Base-by-base conservation (phyloP, 805 yeast genomes). In the Scheffersomyces stipitis region DNA sequence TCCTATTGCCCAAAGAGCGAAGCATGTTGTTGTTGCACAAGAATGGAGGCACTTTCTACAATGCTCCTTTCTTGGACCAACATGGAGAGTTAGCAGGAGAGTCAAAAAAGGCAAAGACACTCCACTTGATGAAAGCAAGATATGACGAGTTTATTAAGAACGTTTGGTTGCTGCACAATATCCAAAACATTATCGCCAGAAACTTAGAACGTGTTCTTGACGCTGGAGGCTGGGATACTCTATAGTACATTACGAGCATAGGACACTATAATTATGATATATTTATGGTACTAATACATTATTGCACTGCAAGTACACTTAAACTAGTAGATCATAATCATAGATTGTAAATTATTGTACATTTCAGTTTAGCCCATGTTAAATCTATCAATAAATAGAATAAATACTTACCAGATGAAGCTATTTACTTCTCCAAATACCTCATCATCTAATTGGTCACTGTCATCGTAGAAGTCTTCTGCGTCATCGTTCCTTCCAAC, bases 171-270 rank as follows among this genome's bases (percentile, higher is more conserved):
- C 82, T 78, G 38, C 90, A 88, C 52, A 86, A 85, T 52, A 68
- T 87, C 3, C 83, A 87, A 3, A 87, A 86, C 48, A 70, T 73
- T 30, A 81, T 90, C 23, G 89, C 88, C 1, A 71, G 98, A 44
- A 80, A 81, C 46, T 71, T 91, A 12, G 98, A 91, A 49, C 79
- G 83, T 27, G 76, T 75, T 5, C 62, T 83, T 23, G 98, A 91
- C 58, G 78, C 83, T 26, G 99, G 99, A 6, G 99, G 99, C 0
- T 91, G 99, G 99, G 93, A 85, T 49, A 86, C 93, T 1, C 64
- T 85, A 43, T 87, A 64, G 57, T n/a, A n/a, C n/a, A 30, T 26
- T 36, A 30, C 5, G 15, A 16, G 8, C 15, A 10, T 10, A 10
- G 16, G n/a, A 13, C 33, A 15, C 15, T 34, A 27, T 16, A 37